These are phyloP conservation scores for Stachybotrys elegans DNA, from an alignment of 2,329 filamentous ascomycete species.

Conservation along the genomic window DNA sequence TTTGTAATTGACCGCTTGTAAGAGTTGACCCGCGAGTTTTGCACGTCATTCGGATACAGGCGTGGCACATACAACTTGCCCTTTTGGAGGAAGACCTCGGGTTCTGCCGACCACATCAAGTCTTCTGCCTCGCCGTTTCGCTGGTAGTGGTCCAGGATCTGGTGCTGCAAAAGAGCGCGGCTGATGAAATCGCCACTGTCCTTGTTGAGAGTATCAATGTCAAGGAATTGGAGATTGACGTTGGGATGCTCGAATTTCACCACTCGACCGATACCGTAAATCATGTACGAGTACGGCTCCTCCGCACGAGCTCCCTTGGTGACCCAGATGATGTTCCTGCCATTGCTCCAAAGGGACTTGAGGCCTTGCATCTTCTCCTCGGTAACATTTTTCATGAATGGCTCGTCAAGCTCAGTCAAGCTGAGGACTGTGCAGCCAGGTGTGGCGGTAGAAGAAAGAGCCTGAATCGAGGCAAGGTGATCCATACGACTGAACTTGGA, in stretches of 20 bases:
- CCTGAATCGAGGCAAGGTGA: conserved; percentile 4
- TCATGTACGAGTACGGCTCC: conserved; percentile 7
- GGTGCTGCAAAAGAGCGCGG: neutral
- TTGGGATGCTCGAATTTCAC: neutral
- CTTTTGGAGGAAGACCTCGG: neutral
- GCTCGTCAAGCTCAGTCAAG: conserved; percentile 7
- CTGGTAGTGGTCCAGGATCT: neutral
- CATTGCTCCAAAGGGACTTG: conserved; percentile 6
- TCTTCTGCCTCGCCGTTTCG: neutral
- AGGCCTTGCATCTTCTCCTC: conserved; percentile 7
- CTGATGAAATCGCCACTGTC: neutral
- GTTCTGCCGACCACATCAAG: neutral
- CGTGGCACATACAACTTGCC: neutral
- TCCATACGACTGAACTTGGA: conserved; percentile 1
- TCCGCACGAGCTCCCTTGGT: conserved; percentile 7
- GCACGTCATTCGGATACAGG: neutral
- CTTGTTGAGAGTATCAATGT: neutral
- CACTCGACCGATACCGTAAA: neutral
- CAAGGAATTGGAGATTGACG: conserved; percentile 1
- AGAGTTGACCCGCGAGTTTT: too few species aligned
- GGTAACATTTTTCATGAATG: conserved; percentile 6
- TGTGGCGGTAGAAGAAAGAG: conserved; percentile 3
- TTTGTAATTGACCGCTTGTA: too few species aligned
- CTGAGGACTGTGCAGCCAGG: conserved; percentile 5
- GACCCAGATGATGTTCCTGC: conserved; percentile 8